These are phyloP conservation scores for Penicillium cataractarum DNA, from an alignment of 495 filamentous ascomycete species.

Conservation along the genomic window DNA sequence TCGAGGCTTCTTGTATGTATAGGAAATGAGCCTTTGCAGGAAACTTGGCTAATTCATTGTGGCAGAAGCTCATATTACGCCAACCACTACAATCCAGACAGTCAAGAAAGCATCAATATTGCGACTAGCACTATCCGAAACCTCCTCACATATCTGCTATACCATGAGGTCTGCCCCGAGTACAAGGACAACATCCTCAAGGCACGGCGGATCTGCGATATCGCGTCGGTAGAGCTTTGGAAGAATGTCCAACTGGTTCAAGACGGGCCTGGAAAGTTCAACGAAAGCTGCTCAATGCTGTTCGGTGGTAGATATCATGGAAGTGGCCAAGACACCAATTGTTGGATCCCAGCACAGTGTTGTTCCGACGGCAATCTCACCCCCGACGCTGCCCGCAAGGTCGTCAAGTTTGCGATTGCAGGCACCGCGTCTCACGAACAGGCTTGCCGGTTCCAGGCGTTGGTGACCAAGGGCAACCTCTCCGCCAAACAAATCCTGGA, in stretches of 20 bases:
- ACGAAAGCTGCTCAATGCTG: constrained; percentile 63
- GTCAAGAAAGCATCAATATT: constrained; percentile 52
- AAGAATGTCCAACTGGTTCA: constrained; percentile 51
- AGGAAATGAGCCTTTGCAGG: too few relatives aligned
- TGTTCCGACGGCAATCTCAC: constrained; percentile 20
- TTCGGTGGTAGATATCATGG: constrained; percentile 55
- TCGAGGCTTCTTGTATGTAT: constrained; percentile 74
- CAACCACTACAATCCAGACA: constrained; percentile 45
- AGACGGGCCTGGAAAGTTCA: constrained; percentile 74
- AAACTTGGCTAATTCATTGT: not conserved
- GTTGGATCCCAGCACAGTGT: constrained; percentile 24
- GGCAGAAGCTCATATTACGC: constrained; percentile 53
- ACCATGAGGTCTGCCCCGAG: constrained; percentile 85
- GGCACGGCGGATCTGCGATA: constrained; percentile 68
- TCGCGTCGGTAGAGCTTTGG: constrained; percentile 68
- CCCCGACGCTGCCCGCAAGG: constrained; percentile 42
- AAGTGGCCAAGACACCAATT: constrained; percentile 29
- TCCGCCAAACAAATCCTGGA: constrained; percentile 42
- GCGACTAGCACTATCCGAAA: constrained; percentile 70
- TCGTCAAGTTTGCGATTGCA: constrained; percentile 48
- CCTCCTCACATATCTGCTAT: constrained; percentile 85
- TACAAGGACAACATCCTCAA: constrained; percentile 65
- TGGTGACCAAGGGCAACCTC: constrained; percentile 29
- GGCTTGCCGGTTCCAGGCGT: constrained; percentile 30
- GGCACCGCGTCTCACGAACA: constrained; percentile 45